phyloP scores from a whole-genome alignment of 805 yeast genomes.

The Lachancea thermotolerans region DNA sequence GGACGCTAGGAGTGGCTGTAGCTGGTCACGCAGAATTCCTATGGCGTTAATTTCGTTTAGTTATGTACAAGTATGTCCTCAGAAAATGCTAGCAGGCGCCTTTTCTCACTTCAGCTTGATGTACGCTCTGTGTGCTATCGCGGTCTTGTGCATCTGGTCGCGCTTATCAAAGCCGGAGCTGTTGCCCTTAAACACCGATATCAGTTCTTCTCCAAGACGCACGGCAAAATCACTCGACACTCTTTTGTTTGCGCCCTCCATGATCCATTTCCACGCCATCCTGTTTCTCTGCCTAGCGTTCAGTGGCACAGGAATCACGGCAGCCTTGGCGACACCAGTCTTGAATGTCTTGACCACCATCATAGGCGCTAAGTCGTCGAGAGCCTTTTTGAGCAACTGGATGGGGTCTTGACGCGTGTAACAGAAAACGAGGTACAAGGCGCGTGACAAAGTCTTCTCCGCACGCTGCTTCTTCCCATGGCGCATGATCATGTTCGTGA shows the following conservation, averaged over 20 bases:
- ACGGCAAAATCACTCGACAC: constrained; percentile 77
- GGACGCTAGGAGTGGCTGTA: constrained; percentile 16
- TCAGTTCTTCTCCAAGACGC: constrained; percentile 83
- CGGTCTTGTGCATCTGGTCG: constrained; percentile 74
- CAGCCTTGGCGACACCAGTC: constrained; percentile 81
- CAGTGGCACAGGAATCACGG: constrained; percentile 76
- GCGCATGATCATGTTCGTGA: constrained; percentile 85
- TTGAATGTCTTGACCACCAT: constrained; percentile 68
- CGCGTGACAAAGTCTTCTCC: constrained; percentile 61
- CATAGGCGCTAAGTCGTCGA: constrained; percentile 81
- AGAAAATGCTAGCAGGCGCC: no score
- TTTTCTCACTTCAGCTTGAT: constrained; percentile 37
- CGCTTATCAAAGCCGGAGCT: constrained; percentile 81
- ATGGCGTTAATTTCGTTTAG: not conserved
- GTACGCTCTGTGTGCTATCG: constrained; percentile 83
- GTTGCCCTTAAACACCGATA: constrained; percentile 69
- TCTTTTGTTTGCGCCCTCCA: constrained; percentile 77
- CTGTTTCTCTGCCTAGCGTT: constrained; percentile 76
- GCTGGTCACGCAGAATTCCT: constrained; percentile 8
- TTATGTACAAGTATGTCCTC: constrained; percentile 1
- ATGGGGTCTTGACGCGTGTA: constrained; percentile 75
- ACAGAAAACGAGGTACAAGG: constrained; percentile 60
- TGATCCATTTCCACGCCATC: constrained; percentile 84
- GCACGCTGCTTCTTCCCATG: constrained; percentile 85
- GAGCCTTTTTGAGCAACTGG: constrained; percentile 58